Conservation (phyloP, 148 eudicot genomes). For the Rhododendron henanense region DNA sequence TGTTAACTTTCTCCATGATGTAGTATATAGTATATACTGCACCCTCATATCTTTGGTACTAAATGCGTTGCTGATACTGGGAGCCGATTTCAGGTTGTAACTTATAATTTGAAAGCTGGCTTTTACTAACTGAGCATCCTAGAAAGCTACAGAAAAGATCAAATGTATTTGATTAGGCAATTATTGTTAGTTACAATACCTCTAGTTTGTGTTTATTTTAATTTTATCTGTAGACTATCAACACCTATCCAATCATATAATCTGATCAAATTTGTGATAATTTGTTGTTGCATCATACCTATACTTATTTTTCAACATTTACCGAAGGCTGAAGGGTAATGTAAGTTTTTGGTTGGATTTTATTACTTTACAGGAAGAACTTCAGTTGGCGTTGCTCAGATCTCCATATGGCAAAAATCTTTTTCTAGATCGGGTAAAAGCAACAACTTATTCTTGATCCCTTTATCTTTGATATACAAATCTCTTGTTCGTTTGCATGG, state of each 20-base stretch:
- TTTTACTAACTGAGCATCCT: background rate
- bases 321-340: background rate
- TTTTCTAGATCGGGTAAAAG: constrained; percentile 77
- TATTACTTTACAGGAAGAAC: constrained; percentile 65
- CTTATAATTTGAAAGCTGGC: background rate
- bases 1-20: background rate
- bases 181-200: background rate
- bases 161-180: background rate
- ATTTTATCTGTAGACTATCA: background rate
- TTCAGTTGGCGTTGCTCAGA: constrained; percentile 66
- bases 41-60: background rate
- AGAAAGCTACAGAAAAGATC: background rate
- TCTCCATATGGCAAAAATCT: constrained; percentile 62
- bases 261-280: background rate
- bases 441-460: background rate
- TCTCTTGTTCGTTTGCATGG: background rate
- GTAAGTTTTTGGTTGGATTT: background rate
- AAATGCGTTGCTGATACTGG: background rate
- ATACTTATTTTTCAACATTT: background rate
- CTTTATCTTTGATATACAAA: background rate
- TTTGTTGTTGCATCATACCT: background rate
- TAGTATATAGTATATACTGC: background rate
- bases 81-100: background rate
- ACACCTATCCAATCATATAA: background rate
- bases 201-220: background rate